These are phyloP conservation scores for Begonia masoniana DNA, from an alignment of 306 rosid species.

Conservation along the genomic window DNA sequence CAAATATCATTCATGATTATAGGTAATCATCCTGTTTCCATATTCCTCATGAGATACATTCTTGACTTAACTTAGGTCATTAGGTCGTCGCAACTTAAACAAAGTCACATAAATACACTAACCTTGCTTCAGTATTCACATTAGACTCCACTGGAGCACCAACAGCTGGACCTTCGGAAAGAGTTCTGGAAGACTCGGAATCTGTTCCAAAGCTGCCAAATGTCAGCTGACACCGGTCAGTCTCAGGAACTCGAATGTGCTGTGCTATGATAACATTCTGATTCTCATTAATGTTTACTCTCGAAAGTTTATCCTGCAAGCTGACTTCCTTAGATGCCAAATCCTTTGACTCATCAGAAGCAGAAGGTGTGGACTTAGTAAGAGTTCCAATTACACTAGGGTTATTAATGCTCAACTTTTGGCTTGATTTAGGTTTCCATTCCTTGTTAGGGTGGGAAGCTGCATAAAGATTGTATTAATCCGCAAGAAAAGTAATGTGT, in stretches of 20 bases:
- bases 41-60: too few species aligned
- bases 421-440: conserved; percentile 96
- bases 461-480: conserved; percentile 19
- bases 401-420: conserved; percentile 38
- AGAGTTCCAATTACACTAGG: conserved; percentile 89
- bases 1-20: not conserved
- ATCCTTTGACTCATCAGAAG: conserved; percentile 35
- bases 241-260: conserved; percentile 80
- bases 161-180: conserved; percentile 26
- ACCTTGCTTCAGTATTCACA: conserved; percentile 54
- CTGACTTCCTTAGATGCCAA: conserved; percentile 37
- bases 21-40: too few species aligned
- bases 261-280: conserved; percentile 83
- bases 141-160: conserved; percentile 40
- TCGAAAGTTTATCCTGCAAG: conserved; percentile 49
- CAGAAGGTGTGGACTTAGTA: conserved; percentile 41
- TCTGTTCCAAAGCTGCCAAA: conserved; percentile 86
- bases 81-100: conserved; percentile 1
- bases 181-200: conserved; percentile 34
- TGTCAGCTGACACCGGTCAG: conserved; percentile 63
- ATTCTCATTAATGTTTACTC: conserved; percentile 40
- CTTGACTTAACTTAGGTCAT: not conserved
- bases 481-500: too few species aligned
- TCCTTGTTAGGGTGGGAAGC: conserved; percentile 77
- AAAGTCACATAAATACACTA: conserved; percentile 7